phyloP scores from a whole-genome alignment of 768 basidiomycete genomes.

The Tricholoma matsutake region DNA sequence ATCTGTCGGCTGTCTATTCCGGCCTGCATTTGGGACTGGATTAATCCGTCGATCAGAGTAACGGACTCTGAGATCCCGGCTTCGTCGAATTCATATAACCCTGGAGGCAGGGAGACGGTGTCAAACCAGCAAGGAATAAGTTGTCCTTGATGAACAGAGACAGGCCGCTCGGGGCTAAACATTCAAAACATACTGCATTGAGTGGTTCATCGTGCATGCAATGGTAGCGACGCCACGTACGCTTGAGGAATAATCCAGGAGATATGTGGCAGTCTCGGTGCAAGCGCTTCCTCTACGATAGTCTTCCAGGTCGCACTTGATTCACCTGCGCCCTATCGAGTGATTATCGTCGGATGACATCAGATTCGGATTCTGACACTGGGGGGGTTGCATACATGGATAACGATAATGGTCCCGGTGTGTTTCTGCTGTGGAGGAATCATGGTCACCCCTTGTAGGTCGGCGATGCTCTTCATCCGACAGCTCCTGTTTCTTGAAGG shows the following conservation, averaged over 20 bases:
- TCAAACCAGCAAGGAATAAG: slow-evolving; percentile 42
- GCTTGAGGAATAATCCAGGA: slow-evolving; percentile 44
- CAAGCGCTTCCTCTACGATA: slow-evolving; percentile 30
- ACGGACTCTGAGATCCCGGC: slow-evolving; percentile 31
- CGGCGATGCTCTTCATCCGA: slow-evolving; percentile 9
- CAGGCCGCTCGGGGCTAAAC: slow-evolving; percentile 24
- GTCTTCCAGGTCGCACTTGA: slow-evolving; percentile 33
- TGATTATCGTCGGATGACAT: background rate
- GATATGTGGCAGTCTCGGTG: slow-evolving; percentile 32
- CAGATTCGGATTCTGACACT: background rate
- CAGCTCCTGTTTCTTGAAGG: background rate
- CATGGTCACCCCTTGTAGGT: slow-evolving; percentile 10
- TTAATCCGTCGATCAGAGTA: slow-evolving; percentile 31
- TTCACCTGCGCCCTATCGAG: slow-evolving; percentile 37
- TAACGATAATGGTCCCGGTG: slow-evolving; percentile 67
- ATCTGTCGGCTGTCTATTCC: slow-evolving; percentile 35
- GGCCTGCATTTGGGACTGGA: slow-evolving; percentile 33
- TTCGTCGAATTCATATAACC: slow-evolving; percentile 34
- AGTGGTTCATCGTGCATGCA: slow-evolving; percentile 3
- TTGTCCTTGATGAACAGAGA: slow-evolving; percentile 26
- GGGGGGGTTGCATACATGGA: slow-evolving; percentile 52
- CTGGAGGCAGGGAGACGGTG: slow-evolving; percentile 36
- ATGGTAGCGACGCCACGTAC: slow-evolving; percentile 22
- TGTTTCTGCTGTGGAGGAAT: slow-evolving; percentile 36
- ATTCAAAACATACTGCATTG: background rate